Percentiles rank a stretch among this genome's conserved stretches.
phyloP scores from a whole-genome alignment of 129 eudicot species.

The Mikania micrantha region DNA sequence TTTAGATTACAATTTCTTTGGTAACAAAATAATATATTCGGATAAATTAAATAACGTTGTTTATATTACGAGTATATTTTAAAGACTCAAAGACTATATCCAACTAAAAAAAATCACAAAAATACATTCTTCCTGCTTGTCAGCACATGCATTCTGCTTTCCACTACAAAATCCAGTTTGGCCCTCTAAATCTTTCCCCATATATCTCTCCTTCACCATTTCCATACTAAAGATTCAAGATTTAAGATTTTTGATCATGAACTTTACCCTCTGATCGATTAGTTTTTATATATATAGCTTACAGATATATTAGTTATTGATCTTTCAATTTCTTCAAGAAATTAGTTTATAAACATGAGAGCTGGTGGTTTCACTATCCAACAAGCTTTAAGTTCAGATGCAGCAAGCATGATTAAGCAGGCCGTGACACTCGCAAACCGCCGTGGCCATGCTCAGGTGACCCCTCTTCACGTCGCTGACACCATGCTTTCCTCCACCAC shows the following conservation, averaged over 20 bases:
- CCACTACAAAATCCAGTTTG: conserved; percentile 69
- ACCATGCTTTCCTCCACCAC: conserved; percentile 56
- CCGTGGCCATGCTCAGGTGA: conserved; percentile 85
- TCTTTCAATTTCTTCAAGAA: background rate
- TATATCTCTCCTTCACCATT: conserved; percentile 11
- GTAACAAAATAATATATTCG: too few relatives aligned
- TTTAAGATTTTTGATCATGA: background rate
- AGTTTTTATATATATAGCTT: too few relatives aligned
- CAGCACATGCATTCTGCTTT: conserved; percentile 99
- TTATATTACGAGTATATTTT: too few relatives aligned
- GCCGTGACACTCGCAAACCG: conserved; percentile 57
- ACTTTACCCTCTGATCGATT: background rate
- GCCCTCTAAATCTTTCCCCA: conserved; percentile 62
- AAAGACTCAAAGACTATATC: too few relatives aligned
- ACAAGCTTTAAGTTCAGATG: conserved; percentile 65
- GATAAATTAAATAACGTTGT: too few relatives aligned
- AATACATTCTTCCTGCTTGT: conserved; percentile 64
- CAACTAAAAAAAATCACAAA: too few relatives aligned
- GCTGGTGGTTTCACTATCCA: conserved; percentile 72
- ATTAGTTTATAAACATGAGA: conserved; percentile 47
- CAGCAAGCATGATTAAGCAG: conserved; percentile 58
- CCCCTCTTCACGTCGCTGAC: conserved; percentile 82
- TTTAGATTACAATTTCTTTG: too few relatives aligned
- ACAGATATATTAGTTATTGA: background rate
- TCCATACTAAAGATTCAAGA: background rate